Evolutionary conservation across 495 filamentous ascomycete genomes (phyloP), one percentile per base, ranked within the genome.

Genomic region (Saxophila tyrrhenica): DNA sequence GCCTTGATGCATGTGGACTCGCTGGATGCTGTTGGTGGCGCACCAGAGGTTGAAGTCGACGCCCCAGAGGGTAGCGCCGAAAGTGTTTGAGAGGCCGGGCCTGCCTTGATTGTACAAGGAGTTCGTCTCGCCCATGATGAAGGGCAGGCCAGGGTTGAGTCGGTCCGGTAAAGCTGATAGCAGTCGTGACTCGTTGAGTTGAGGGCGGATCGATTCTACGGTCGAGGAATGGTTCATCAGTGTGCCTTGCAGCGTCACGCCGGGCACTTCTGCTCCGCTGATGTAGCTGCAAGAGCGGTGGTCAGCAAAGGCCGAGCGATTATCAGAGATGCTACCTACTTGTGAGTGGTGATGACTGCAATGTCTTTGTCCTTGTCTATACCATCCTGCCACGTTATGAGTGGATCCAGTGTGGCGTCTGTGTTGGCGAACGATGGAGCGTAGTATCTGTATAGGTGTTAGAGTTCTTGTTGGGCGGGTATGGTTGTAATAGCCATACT

Each of bases 1-100:
- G 8, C 81, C 81, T 69, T 77, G 73, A 63, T 87, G 83, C 78
- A 85, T 82, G 60, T 84, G 78, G 7, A 80, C 72, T 43, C 80
- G 73, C 13, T 67, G 67, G 71, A 85, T 79, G 25, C 74, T 75
- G 8, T 73, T 71, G 9, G 73, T 68, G 2, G 81, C 83, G 48
- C 72, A 71, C 60, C 75, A 78, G 16, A 84, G 70, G 59, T 76
- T 77, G 71, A 83, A 86, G 62, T 87, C 81, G 11, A 84, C 62
- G 32, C 70, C 77, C 83, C 83, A 87, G 25, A 86, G 76, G 0
- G 83, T 81, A 13, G 83, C 82, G 44, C 83, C 83, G 65, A 86
- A 87, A 2, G 79, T 71, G 68, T 86, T 83, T 39, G 80, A 83
- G 13, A 85, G 69, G 0, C 81, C 81, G 0, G 78, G 77, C 1